Conservation (phyloP, 1,284 basidiomycete genomes). For the Moniliophthora roreri region DNA sequence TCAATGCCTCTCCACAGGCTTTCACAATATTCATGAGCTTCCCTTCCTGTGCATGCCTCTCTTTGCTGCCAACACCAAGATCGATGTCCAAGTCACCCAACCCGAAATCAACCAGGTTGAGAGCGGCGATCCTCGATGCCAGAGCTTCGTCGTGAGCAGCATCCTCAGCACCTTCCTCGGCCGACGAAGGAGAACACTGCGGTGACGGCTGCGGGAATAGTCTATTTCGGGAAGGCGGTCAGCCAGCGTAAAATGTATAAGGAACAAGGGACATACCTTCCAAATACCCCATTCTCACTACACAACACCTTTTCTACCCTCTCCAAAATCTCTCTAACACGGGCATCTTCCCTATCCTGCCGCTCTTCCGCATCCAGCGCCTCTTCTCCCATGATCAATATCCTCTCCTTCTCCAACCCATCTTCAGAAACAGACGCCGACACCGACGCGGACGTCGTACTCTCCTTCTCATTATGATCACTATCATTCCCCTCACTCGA, state of each 20-base stretch:
- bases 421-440: slow-evolving; percentile 10
- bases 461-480: slow-evolving; percentile 30
- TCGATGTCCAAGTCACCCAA: slow-evolving; percentile 86
- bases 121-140: slow-evolving; percentile 83
- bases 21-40: slow-evolving; percentile 69
- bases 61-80: slow-evolving; percentile 43
- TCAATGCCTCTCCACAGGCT: slow-evolving; percentile 74
- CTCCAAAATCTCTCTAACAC: slow-evolving; percentile 26
- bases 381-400: slow-evolving; percentile 7
- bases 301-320: slow-evolving; percentile 39
- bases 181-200: neutral
- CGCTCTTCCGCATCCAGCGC: slow-evolving; percentile 25
- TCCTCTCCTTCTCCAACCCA: slow-evolving; percentile 26
- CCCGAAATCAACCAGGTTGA: slow-evolving; percentile 86
- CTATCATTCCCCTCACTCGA: slow-evolving; percentile 16
- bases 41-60: slow-evolving; percentile 36
- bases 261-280: slow-evolving; percentile 4
- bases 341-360: slow-evolving; percentile 28
- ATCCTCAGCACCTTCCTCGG: slow-evolving; percentile 34
- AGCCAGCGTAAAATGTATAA: neutral
- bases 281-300: slow-evolving; percentile 8
- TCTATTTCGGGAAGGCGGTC: neutral
- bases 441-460: neutral
- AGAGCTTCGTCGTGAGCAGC: slow-evolving; percentile 89
- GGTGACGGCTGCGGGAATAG: slow-evolving; percentile 12